These are phyloP conservation scores for Cladophialophora yegresii DNA, from an alignment of 2,329 filamentous ascomycete species.

Conservation along the genomic window DNA sequence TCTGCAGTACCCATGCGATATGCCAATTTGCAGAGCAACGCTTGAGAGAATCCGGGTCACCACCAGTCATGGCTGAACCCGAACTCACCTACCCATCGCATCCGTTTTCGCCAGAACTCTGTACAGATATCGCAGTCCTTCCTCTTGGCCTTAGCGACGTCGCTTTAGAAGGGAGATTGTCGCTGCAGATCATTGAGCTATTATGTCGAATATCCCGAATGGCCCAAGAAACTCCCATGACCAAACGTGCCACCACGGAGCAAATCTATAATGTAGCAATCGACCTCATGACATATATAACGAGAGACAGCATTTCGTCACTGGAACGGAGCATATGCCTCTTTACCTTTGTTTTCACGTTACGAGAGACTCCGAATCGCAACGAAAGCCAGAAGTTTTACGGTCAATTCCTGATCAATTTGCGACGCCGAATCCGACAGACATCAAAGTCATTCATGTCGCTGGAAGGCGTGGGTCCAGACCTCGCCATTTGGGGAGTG, in stretches of 20 bases:
- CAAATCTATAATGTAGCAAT: conserved; percentile 2
- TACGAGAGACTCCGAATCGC: conserved; percentile 2
- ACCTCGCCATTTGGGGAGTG: conserved; percentile 14
- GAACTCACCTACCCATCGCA: conserved; percentile 10
- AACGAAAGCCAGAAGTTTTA: conserved; percentile 8
- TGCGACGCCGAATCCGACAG: neutral
- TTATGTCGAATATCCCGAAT: conserved; percentile 3
- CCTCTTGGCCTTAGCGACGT: conserved; percentile 8
- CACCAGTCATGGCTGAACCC: neutral
- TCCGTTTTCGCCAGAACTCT: conserved; percentile 6
- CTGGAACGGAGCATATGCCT: conserved; percentile 7
- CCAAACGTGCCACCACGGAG: conserved; percentile 9
- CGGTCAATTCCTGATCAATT: conserved; percentile 5
- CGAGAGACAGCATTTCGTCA: neutral
- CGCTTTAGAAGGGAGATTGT: conserved; percentile 5
- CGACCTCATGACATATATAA: conserved; percentile 5
- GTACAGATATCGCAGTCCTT: conserved; percentile 12
- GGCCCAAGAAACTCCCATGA: conserved; percentile 8
- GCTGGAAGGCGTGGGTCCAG: conserved; percentile 1
- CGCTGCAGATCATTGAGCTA: conserved; percentile 9
- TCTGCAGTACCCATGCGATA: conserved; percentile 4
- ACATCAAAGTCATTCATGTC: neutral
- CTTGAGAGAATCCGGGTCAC: neutral
- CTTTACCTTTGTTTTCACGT: conserved; percentile 3
- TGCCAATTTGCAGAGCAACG: conserved; percentile 12